phyloP scores from a whole-genome alignment of 352 stramenopile genomes.

The Phytophthora europaea region DNA sequence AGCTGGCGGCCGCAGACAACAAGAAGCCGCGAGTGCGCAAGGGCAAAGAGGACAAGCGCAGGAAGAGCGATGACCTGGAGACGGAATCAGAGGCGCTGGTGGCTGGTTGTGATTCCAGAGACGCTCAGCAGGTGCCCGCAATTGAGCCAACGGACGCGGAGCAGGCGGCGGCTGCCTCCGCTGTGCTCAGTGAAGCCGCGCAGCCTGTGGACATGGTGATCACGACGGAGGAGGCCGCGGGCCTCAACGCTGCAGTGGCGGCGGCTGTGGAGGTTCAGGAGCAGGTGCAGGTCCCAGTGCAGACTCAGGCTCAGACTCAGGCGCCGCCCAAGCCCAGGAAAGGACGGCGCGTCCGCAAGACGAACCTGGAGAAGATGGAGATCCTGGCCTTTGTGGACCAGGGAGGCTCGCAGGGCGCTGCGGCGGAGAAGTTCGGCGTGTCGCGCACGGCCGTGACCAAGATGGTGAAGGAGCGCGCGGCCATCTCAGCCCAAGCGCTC shows the following conservation, averaged over 20 bases:
- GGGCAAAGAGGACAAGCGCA: slow-evolving; percentile 57
- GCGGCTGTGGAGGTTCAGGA: neutral
- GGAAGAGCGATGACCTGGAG: slow-evolving; percentile 16
- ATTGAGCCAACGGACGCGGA: neutral
- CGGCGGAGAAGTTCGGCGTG: slow-evolving; percentile 84
- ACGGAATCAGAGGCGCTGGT: slow-evolving; percentile 11
- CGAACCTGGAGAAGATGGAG: slow-evolving; percentile 85
- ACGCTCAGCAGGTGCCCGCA: neutral
- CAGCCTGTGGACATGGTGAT: slow-evolving; percentile 28
- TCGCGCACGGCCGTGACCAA: slow-evolving; percentile 87
- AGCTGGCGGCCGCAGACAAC: neutral
- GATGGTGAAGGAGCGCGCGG: slow-evolving; percentile 87
- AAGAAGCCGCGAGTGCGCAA: slow-evolving; percentile 58
- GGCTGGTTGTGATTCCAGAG: neutral
- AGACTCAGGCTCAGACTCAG: neutral
- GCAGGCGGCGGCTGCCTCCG: slow-evolving; percentile 4
- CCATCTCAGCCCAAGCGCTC: slow-evolving; percentile 75
- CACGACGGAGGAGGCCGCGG: slow-evolving; percentile 22
- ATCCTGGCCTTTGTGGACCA: slow-evolving; percentile 86
- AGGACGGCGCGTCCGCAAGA: slow-evolving; percentile 80
- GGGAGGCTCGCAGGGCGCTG: slow-evolving; percentile 77
- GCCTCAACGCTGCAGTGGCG: slow-evolving; percentile 20
- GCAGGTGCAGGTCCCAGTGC: slow-evolving; percentile 4
- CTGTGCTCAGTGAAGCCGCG: slow-evolving; percentile 1
- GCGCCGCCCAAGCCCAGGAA: slow-evolving; percentile 44